Base-by-base conservation (phyloP, 345 rosid genomes). In the Viola odorata region DNA sequence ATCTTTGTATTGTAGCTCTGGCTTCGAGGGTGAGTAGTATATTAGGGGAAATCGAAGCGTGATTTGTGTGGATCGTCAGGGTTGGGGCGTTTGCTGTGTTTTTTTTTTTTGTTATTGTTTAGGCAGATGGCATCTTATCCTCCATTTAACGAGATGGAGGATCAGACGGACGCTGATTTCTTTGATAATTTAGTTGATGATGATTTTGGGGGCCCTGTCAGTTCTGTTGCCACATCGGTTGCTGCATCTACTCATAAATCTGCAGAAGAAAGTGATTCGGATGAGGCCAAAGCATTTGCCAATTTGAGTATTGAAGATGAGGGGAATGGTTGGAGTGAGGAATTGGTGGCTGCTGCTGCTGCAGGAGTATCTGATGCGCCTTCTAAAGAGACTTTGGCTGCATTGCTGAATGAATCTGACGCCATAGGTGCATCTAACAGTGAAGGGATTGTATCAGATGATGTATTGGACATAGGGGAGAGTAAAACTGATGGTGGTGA, bases 111-210 rank as follows among this genome's bases (percentile, higher is more conserved):
- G 16, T 39, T n/a, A 37, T 23, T 4, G 69, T 62, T 69, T 58
- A 36, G 41, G 58, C 58, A 47, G 52, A 94, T 94, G 99, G 95
- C 89, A 77, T 81, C 88, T n/a, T 82, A 65, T 82, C 75, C 89
- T 85, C 84, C 92, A 62, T 82, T 81, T 45, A 77, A 69, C 11
- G 65, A 41, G 75, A 57, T 86, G 87, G 99, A 90, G 84, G 99
- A 95, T 88, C 92, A 88, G 80, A 86, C 92, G 62, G 99, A 95
- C 38, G 95, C 85, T 81, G 97, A 90, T 82, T 94, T 94, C 84
- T 94, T 94, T 59, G 92, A 94, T 72, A 86, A 86, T 62, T 84
- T 94, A 68, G 97, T 90, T 44, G 88, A 90, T 23, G 97, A 85
- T 52, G 78, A 86, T 62, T 74, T 79, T 42, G 70, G 59, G 36